Percentiles rank a stretch among this genome's conserved stretches.
Conservation (phyloP, 1,284 basidiomycete genomes). For the Cryptococcus sp. region DNA sequence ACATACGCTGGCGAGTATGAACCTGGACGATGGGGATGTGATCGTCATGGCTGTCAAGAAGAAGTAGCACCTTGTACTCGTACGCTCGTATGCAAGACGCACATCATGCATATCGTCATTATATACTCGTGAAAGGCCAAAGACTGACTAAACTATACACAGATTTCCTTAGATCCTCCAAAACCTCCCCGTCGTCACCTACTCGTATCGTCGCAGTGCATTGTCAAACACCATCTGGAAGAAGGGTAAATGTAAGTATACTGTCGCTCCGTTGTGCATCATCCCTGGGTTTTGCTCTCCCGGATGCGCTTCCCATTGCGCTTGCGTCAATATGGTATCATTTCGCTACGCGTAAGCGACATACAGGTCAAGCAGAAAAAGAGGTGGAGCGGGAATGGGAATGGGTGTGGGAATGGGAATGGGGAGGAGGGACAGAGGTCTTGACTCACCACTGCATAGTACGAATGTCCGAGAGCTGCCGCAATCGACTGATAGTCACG, state of each 20-base stretch:
- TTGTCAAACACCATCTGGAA: background rate
- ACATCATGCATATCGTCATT: too few relatives aligned
- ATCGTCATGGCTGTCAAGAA: slow-evolving; percentile 70
- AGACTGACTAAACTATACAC: too few relatives aligned
- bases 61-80: too few relatives aligned
- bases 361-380: background rate
- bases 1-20: slow-evolving; percentile 74
- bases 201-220: background rate
- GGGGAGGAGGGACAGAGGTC: background rate
- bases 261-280: slow-evolving; percentile 16
- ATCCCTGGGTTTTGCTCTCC: slow-evolving; percentile 10
- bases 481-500: slow-evolving; percentile 18
- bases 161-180: background rate
- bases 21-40: slow-evolving; percentile 80
- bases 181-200: background rate
- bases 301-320: slow-evolving; percentile 17
- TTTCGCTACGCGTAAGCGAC: slow-evolving; percentile 12
- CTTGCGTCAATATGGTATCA: slow-evolving; percentile 10
- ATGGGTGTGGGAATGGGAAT: too few relatives aligned
- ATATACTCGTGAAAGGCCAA: too few relatives aligned
- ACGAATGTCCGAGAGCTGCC: slow-evolving; percentile 18
- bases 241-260: background rate
- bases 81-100: too few relatives aligned
- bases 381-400: background rate
- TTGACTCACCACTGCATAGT: slow-evolving; percentile 17